Percentiles rank a stretch among this genome's conserved stretches.
Evolutionary conservation across 495 filamentous ascomycete species (phyloP).

Genomic region (Talaromyces adpressus): DNA sequence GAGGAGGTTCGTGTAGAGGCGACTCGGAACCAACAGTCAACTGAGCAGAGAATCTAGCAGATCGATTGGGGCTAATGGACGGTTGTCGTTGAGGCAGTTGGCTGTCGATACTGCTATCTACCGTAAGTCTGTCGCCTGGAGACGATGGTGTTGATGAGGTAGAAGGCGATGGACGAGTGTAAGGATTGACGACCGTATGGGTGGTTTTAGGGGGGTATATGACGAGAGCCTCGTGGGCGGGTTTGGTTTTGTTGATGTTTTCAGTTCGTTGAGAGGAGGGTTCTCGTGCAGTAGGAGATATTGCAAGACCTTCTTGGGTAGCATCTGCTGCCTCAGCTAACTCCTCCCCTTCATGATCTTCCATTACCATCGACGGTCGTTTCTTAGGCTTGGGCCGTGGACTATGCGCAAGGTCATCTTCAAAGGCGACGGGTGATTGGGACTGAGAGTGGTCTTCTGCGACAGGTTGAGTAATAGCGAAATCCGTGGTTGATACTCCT

Average conservation of each 20-base stretch:
- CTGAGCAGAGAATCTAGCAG: slow-evolving; percentile 65
- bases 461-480: neutral
- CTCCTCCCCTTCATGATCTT: slow-evolving; percentile 50
- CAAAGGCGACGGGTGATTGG: neutral
- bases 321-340: slow-evolving; percentile 16
- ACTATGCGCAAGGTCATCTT: neutral
- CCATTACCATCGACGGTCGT: slow-evolving; percentile 56
- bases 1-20: slow-evolving; percentile 66
- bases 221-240: slow-evolving; percentile 4
- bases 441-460: neutral
- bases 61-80: slow-evolving; percentile 57
- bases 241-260: slow-evolving; percentile 10
- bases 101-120: neutral
- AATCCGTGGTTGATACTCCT: neutral
- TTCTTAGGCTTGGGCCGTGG: slow-evolving; percentile 28
- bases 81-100: slow-evolving; percentile 18
- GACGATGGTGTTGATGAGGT: slow-evolving; percentile 10
- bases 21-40: slow-evolving; percentile 40
- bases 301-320: neutral
- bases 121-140: slow-evolving; percentile 12
- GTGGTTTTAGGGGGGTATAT: slow-evolving; percentile 9
- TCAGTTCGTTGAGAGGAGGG: slow-evolving; percentile 7
- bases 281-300: neutral
- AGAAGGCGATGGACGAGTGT: slow-evolving; percentile 16
- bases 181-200: slow-evolving; percentile 11